These are phyloP conservation scores for Graphilbum fragrans DNA, from an alignment of 2,329 filamentous ascomycete species.

Conservation along the genomic window DNA sequence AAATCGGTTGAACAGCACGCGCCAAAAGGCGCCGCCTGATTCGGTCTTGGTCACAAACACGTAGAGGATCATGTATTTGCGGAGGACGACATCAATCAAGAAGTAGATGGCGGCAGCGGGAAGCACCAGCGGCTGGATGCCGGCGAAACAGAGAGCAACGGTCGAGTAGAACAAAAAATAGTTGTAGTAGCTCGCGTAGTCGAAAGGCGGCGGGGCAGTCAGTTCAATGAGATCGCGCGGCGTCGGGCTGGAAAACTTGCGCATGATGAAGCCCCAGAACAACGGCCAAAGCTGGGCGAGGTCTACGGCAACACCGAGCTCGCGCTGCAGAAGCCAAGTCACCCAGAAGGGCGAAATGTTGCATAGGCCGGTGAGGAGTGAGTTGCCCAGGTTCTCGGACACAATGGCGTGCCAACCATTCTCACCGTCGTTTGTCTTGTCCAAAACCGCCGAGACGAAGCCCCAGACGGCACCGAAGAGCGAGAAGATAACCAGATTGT, in stretches of 20 bases:
- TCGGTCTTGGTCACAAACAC: slow-evolving; percentile 96
- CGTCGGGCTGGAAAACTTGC: slow-evolving; percentile 77
- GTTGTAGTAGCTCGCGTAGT: slow-evolving; percentile 96
- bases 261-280: slow-evolving; percentile 70
- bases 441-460: slow-evolving; percentile 55
- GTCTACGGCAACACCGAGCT: slow-evolving; percentile 86
- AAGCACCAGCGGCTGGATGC: slow-evolving; percentile 77
- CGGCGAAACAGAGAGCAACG: slow-evolving; percentile 72
- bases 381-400: slow-evolving; percentile 47
- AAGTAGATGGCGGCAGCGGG: slow-evolving; percentile 86
- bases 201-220: slow-evolving; percentile 83
- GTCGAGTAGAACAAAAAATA: slow-evolving; percentile 94
- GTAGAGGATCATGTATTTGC: slow-evolving; percentile 91
- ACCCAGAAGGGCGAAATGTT: slow-evolving; percentile 85
- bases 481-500: slow-evolving; percentile 91
- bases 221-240: slow-evolving; percentile 85
- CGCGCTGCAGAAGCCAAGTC: slow-evolving; percentile 83
- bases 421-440: slow-evolving; percentile 39
- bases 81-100: slow-evolving; percentile 71
- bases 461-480: slow-evolving; percentile 75
- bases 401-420: slow-evolving; percentile 59
- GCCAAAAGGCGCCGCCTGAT: slow-evolving; percentile 88
- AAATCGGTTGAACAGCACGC: slow-evolving; percentile 83
- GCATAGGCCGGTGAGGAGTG: slow-evolving; percentile 60
- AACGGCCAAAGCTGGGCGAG: slow-evolving; percentile 80